Evolutionary conservation across 768 basidiomycete species (phyloP), one percentile per base, ranked within the genome.

Genomic region (Suillus subluteus): DNA sequence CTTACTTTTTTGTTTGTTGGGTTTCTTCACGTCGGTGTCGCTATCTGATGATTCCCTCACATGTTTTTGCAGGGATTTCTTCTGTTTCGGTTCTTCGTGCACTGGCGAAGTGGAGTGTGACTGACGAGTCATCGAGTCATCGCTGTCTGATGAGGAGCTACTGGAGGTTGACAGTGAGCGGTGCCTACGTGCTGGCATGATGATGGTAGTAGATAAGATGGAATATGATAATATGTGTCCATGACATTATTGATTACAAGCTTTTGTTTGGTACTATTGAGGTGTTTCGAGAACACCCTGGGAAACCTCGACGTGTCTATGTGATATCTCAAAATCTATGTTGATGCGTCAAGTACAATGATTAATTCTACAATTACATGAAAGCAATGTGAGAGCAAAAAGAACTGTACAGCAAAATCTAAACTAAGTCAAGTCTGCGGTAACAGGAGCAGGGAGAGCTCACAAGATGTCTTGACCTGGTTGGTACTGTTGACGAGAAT

Each of bases 361-460:
- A 41, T 41, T 41, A 41, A 41, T 41, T 41, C 40, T 41, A 15
- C 40, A 41, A 41, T 41, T 41, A 13, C 23, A 23, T 50, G 48
- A 50, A 23, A 50, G 48, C 48, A 50, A 23, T 50, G 48, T 12
- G 48, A 50, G 48, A 50, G 48, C 48, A 50, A 50, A 50, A 50
- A 50, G 18, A 46, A 46, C 6, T 5, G n/a, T 23, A 50, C 15
- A 50, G 23, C 23, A 50, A 50, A 50, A 50, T 50, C 5, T 50
- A 52, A 52, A 15, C 13, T 52, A 44, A 44, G 43, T 18, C 2
- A 30, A 52, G 26, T 52, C 50, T 8, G 50, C 15, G 1, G 13
- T 13, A 52, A 52, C 50, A 15, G 50, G 50, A 52, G 50, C 50
- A 52, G 50, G 50, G 4, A 52, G 2, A 13, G 50, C 6, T 30